Evolutionary conservation across 805 yeast species (phyloP).

Genomic region (Tetrapisispora iriomotensis): DNA sequence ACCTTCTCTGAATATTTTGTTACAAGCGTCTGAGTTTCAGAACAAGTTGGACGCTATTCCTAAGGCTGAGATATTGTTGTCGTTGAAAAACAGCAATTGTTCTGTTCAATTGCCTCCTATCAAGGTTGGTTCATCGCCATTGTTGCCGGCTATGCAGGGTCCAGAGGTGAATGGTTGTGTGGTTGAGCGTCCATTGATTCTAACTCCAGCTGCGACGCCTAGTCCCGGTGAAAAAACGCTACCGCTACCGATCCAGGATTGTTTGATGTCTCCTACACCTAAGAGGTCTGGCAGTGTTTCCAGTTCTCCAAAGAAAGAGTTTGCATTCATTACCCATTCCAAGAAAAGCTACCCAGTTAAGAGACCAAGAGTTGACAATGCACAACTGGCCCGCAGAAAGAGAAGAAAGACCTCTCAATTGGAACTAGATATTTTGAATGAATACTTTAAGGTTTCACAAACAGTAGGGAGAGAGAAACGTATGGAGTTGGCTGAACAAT

Average conservation of each 20-base stretch:
- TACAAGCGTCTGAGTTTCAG: conserved; percentile 4
- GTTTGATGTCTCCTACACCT: background rate
- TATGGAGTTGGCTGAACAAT: conserved; percentile 64
- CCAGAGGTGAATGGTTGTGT: no score
- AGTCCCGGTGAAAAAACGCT: background rate
- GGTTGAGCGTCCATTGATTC: background rate
- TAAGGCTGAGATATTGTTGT: background rate
- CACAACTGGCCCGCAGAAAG: conserved; percentile 83
- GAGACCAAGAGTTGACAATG: conserved; percentile 79
- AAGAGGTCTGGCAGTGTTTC: background rate
- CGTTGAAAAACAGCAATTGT: background rate
- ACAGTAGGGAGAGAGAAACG: conserved; percentile 77
- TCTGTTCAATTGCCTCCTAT: background rate
- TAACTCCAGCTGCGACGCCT: conserved; percentile 2
- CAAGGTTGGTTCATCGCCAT: background rate
- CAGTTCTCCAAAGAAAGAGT: conserved; percentile 31
- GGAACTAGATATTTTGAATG: conserved; percentile 71
- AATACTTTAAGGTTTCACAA: conserved; percentile 64
- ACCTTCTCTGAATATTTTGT: conserved; percentile 1
- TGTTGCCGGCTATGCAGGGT: no score
- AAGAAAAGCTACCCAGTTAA: conserved; percentile 77
- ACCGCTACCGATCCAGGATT: background rate
- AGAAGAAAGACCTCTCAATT: conserved; percentile 89
- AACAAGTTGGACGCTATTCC: background rate
- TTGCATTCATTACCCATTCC: conserved; percentile 89